Base-by-base conservation (phyloP, 768 basidiomycete genomes). In the Tricholoma terreum region DNA sequence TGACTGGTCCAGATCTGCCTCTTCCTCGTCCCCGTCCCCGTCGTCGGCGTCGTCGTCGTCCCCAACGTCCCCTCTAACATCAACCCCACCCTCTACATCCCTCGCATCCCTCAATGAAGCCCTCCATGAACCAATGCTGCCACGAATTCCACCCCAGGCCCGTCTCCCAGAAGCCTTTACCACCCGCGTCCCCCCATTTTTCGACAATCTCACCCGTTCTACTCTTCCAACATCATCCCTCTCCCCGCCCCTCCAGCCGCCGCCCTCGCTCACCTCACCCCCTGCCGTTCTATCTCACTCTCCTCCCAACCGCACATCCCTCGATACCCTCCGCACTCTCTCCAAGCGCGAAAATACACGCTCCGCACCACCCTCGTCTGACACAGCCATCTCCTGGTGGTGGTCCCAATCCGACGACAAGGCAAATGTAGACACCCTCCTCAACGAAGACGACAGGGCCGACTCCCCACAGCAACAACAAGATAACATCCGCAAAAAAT, bases 141-240 rank as follows among this genome's bases (percentile, higher is more conserved):
- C 64, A 14, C 56, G 73, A 11, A 71, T 67, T 30, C 80, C 83
- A 1, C 78, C 80, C 50, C 69, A 69, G 24, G 80, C 81, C 21
- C 70, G 70, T 36, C 72, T 80, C 15, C 71, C 79, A 4, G 65
- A 73, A 3, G 67, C 73, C 1, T 74, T 75, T 54, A 14, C 12
- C 49, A 43, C 2, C 53, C 58, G 4, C 50, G 12, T 8, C 53
- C 75, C 79, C 0, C 84, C 84, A 7, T 77, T 83, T 54, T 69
- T 86, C 52, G 79, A 81, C 63, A 76, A 67, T 60, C 75, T 87
- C 53, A 79, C 84, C 3, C 81, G 85, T 46, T 76, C 81, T 1
- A 83, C 87, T 0, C 77, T 87, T 22, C 87, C 89, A 22, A 86
- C 82, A 6, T 74, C 84, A 6, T 82, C 84, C 1, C 70, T 87